Percentiles rank a stretch among this genome's conserved stretches.
Evolutionary conservation across 2,329 filamentous ascomycete genomes (phyloP).

Genomic region (Didymella sp.): DNA sequence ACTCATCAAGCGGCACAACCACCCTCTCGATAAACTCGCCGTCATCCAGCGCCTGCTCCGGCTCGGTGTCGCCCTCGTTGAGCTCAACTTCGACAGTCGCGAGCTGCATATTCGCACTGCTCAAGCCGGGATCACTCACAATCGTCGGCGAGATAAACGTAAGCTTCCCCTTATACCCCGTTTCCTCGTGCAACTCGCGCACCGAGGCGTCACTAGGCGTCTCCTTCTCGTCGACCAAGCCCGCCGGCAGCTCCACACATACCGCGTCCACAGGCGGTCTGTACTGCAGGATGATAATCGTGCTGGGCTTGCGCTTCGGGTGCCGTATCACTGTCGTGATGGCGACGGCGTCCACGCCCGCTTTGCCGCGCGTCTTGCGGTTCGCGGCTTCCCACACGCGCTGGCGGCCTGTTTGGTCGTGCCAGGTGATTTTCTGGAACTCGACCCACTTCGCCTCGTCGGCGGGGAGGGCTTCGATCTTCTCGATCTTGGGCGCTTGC

Average conservation of each 20-base stretch:
- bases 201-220: constrained; percentile 63
- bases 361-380: constrained; percentile 60
- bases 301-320: constrained; percentile 55
- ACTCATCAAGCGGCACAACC: constrained; percentile 62
- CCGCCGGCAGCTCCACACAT: constrained; percentile 67
- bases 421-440: constrained; percentile 62
- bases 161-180: constrained; percentile 64
- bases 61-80: constrained; percentile 57
- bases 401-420: constrained; percentile 54
- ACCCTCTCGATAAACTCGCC: constrained; percentile 69
- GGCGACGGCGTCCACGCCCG: constrained; percentile 66
- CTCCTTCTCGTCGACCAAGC: constrained; percentile 65
- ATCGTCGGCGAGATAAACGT: constrained; percentile 67
- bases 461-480: constrained; percentile 57
- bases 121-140: constrained; percentile 70
- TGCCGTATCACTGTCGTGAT: constrained; percentile 63
- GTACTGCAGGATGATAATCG: constrained; percentile 66
- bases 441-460: constrained; percentile 65
- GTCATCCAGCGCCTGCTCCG: constrained; percentile 66
- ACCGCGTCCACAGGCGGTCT: constrained; percentile 65
- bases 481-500: constrained; percentile 37
- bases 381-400: constrained; percentile 60
- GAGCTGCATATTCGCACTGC: constrained; percentile 67
- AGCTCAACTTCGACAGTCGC: constrained; percentile 66
- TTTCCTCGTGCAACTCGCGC: constrained; percentile 68